A percentile compares a stretch with the other conserved stretches of the same genome.
phyloP scores from a whole-genome alignment of 192 early-diverging fungal species.

The Diversispora epigaea region DNA sequence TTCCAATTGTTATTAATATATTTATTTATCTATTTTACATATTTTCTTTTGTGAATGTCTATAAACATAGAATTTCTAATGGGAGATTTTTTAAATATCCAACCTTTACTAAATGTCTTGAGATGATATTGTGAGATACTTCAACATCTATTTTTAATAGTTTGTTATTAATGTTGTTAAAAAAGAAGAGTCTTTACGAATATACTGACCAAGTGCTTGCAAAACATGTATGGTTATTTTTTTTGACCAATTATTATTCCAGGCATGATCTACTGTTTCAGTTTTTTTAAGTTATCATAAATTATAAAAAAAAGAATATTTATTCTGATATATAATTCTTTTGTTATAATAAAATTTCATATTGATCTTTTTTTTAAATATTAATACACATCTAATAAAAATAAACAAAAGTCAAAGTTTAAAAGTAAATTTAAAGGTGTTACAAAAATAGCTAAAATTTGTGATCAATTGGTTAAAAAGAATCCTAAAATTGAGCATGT shows the following conservation, averaged over 20 bases:
- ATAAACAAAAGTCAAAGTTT: no score
- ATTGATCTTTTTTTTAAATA: not conserved
- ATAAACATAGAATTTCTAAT: not conserved
- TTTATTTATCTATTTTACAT: not conserved
- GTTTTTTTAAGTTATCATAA: constrained; percentile 19
- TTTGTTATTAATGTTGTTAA: not conserved
- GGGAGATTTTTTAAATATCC: not conserved
- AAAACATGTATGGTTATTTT: not conserved
- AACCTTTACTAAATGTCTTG: not conserved
- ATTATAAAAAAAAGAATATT: constrained; percentile 2
- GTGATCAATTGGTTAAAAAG: no score
- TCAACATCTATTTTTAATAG: constrained; percentile 1
- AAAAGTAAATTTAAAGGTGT: no score
- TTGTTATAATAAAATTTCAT: not conserved
- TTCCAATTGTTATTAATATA: constrained; percentile 8
- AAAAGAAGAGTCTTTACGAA: no score
- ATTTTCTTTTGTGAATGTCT: not conserved
- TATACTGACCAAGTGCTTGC: not conserved
- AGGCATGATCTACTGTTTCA: not conserved
- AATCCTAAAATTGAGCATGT: no score
- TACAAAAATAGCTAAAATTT: no score
- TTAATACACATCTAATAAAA: no score
- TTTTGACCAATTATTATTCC: not conserved
- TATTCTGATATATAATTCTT: not conserved
- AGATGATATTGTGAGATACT: constrained; percentile 1